Percentiles rank a stretch among this genome's conserved stretches.
phyloP scores from a whole-genome alignment of 2,329 filamentous ascomycete species.

The Xylariaceae sp. region DNA sequence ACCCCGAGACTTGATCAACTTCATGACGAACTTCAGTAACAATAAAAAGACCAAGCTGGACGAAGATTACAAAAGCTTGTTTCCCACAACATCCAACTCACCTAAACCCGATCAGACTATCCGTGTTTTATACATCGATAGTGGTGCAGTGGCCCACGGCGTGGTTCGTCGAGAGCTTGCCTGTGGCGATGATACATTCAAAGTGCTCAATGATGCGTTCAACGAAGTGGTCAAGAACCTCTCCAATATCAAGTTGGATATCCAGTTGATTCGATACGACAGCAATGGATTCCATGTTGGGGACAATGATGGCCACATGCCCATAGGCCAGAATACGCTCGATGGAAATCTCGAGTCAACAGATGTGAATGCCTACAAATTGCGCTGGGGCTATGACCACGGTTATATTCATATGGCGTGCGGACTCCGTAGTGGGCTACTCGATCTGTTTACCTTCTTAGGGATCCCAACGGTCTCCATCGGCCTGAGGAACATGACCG shows the following conservation, averaged over 20 bases:
- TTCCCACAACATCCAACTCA: too few species aligned
- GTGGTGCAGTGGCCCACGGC: neutral
- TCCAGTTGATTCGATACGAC: too few species aligned
- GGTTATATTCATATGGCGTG: neutral
- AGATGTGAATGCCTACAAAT: neutral
- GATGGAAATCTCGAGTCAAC: neutral
- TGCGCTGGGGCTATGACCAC: neutral
- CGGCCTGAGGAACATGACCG: neutral
- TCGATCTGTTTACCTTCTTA: neutral
- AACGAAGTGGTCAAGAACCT: too few species aligned
- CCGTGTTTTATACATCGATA: neutral
- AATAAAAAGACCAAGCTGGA: too few species aligned
- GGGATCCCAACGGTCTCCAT: neutral
- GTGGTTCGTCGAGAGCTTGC: neutral
- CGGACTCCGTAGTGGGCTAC: neutral
- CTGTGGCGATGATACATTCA: neutral
- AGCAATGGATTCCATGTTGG: too few species aligned
- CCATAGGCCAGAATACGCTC: too few species aligned
- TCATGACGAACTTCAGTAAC: neutral
- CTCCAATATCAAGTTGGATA: neutral
- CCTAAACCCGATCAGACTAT: neutral
- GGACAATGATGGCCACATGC: too few species aligned
- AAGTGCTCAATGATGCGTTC: neutral
- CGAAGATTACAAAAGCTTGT: too few species aligned
- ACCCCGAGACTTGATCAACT: neutral